Evolutionary conservation across 257 asterid species (phyloP).

Genomic region (Jasminum sambac): DNA sequence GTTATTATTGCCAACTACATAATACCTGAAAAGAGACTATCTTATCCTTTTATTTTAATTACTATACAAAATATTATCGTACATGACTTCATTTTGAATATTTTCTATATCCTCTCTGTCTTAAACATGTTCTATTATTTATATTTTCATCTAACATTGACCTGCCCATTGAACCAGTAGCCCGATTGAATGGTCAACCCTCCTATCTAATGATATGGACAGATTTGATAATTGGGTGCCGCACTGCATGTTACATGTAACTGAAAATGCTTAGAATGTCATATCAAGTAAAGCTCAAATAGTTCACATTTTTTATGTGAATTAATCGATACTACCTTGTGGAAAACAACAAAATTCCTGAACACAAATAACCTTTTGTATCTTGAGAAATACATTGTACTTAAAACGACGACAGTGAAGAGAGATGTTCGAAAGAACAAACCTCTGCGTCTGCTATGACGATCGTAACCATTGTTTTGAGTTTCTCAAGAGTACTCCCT

Average conservation of each 20-base stretch:
- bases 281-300: background rate
- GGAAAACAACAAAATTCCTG: background rate
- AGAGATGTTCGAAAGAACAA: slow-evolving; percentile 27
- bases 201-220: background rate
- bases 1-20: background rate
- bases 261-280: background rate
- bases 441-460: slow-evolving; percentile 92
- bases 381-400: background rate
- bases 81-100: background rate
- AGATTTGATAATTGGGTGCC: too few relatives aligned
- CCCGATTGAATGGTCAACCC: background rate
- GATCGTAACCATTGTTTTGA: slow-evolving; percentile 60
- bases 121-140: background rate
- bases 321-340: background rate
- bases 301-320: background rate
- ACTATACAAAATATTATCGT: background rate
- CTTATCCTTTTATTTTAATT: background rate
- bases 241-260: background rate
- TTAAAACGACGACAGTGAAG: background rate
- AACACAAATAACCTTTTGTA: background rate
- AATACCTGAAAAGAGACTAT: background rate
- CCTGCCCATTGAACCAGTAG: background rate
- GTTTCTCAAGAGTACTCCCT: slow-evolving; percentile 55
- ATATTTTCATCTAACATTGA: background rate
- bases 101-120: background rate